phyloP scores from a whole-genome alignment of 2,329 filamentous ascomycete species.

The Coniochaeta hoffmannii region DNA sequence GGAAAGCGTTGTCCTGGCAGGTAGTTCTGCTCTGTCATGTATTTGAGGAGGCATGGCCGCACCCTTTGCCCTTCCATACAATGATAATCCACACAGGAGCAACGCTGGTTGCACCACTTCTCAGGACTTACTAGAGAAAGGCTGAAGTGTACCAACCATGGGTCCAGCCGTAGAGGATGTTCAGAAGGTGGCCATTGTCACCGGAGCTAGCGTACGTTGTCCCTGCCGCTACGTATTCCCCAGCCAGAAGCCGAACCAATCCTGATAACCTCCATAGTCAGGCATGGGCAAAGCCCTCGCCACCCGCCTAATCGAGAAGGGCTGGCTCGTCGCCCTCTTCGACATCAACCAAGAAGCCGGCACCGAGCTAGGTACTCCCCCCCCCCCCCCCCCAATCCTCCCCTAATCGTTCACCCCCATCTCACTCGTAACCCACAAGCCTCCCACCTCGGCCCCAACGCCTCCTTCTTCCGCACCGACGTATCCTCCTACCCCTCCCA shows the following conservation, averaged over 20 bases:
- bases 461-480: slow-evolving; percentile 35
- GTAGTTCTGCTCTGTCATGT: background rate
- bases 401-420: background rate
- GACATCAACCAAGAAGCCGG: slow-evolving; percentile 31
- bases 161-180: background rate
- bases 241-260: background rate
- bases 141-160: background rate
- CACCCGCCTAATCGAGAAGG: slow-evolving; percentile 16
- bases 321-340: slow-evolving; percentile 26
- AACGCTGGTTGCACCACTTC: too few relatives aligned
- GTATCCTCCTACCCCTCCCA: slow-evolving; percentile 38
- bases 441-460: slow-evolving; percentile 13
- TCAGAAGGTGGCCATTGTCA: slow-evolving; percentile 28
- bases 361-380: background rate
- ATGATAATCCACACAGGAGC: too few relatives aligned
- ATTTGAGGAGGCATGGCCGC: background rate
- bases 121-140: background rate
- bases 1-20: background rate
- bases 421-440: slow-evolving; percentile 3
- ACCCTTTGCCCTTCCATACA: background rate
- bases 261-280: slow-evolving; percentile 23
- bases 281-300: slow-evolving; percentile 38
- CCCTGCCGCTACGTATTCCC: background rate
- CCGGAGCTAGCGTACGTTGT: slow-evolving; percentile 31
- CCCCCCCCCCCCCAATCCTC: background rate